Percentiles rank a stretch among this genome's conserved stretches.
Conservation (phyloP, 306 rosid species). For the Cucurbita moschata region DNA sequence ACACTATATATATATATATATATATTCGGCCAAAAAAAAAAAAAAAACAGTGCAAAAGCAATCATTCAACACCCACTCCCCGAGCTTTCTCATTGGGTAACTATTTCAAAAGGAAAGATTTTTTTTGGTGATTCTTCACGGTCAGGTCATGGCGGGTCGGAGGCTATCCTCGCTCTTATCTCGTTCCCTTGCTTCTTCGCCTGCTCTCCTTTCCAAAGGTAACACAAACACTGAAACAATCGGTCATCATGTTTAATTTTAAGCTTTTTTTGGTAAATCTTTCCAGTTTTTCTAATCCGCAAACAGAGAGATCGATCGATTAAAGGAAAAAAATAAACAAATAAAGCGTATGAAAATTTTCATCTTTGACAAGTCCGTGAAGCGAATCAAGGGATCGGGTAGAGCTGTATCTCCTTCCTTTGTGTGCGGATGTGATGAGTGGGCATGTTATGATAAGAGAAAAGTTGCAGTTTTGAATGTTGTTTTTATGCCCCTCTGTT, state of each 20-base stretch:
- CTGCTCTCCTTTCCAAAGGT: conserved; percentile 35
- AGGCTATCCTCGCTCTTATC: conserved; percentile 32
- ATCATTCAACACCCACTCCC: not conserved
- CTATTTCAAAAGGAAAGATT: not conserved
- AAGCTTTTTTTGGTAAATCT: not conserved
- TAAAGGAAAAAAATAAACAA: too few species aligned
- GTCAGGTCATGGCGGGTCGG: conserved; percentile 46
- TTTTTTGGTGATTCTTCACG: not conserved
- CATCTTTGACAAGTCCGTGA: not conserved
- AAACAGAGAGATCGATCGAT: not conserved
- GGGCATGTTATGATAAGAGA: too few species aligned
- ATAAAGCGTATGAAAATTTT: too few species aligned
- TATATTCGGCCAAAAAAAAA: too few species aligned
- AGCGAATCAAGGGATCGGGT: not conserved
- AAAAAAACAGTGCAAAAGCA: not conserved
- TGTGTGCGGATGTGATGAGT: too few species aligned
- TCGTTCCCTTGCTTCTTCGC: conserved; percentile 38
- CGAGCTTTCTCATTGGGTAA: too few species aligned
- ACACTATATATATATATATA: too few species aligned
- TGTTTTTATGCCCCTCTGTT: not conserved
- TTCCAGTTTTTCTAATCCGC: not conserved
- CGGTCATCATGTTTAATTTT: not conserved
- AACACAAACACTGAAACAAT: not conserved
- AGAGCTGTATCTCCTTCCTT: too few species aligned
- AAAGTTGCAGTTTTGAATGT: too few species aligned